These are phyloP conservation scores for Phragmites australis DNA, from an alignment of 176 grass and related monocot genomes.

Conservation along the genomic window DNA sequence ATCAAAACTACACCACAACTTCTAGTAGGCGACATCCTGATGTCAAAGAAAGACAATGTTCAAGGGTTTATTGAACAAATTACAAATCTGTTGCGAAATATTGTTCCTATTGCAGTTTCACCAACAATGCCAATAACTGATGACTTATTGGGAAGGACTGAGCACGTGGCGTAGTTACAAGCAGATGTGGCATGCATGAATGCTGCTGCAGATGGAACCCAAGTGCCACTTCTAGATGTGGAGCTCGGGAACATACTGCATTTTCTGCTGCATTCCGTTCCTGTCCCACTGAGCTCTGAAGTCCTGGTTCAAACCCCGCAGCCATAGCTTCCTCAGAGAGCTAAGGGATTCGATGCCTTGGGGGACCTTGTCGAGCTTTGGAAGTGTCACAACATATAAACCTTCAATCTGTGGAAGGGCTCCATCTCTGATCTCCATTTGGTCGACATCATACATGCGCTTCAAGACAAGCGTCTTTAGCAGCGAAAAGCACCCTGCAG, in stretches of 20 bases:
- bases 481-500: background rate
- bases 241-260: background rate
- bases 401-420: slow-evolving; percentile 9
- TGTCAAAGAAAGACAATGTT: background rate
- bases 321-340: slow-evolving; percentile 12
- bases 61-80: background rate
- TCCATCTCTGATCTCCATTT: background rate
- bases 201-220: background rate
- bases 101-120: background rate
- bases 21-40: background rate
- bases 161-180: background rate
- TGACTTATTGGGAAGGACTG: background rate
- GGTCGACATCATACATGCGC: background rate
- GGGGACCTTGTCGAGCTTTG: background rate
- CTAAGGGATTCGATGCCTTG: background rate
- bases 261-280: background rate
- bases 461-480: slow-evolving; percentile 10
- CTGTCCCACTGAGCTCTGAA: background rate
- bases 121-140: background rate
- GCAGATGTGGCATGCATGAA: background rate
- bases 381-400: background rate
- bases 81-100: background rate
- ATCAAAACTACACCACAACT: background rate
- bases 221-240: background rate
- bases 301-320: background rate